Evolutionary conservation across 768 basidiomycete species (phyloP).

Genomic region (Hebeloma cylindrosporum): DNA sequence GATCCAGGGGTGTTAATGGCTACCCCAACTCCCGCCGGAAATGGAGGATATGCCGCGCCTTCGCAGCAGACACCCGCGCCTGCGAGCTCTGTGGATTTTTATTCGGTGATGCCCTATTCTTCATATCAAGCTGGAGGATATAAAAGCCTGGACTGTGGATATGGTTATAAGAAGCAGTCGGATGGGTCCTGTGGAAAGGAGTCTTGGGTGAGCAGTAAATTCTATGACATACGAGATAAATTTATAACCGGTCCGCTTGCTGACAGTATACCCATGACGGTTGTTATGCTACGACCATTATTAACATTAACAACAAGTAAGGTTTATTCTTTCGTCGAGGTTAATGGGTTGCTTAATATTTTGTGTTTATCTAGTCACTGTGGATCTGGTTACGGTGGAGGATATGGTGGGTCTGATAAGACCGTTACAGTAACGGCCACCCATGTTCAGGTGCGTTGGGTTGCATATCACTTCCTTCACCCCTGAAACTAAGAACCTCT

Average conservation of each 20-base stretch:
- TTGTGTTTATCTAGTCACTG: conserved; percentile 16
- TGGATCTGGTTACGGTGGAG: conserved; percentile 14
- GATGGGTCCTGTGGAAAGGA: conserved; percentile 55
- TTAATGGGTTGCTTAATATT: conserved; percentile 4
- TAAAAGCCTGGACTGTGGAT: conserved; percentile 65
- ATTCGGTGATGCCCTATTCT: conserved; percentile 56
- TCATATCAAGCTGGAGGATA: conserved; percentile 65
- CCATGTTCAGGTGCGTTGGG: conserved; percentile 12
- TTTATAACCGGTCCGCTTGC: conserved; percentile 4
- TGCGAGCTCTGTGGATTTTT: conserved; percentile 37
- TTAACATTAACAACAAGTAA: conserved; percentile 39
- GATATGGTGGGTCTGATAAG: conserved; percentile 15
- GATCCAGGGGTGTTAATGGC: conserved; percentile 16
- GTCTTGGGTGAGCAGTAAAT: conserved; percentile 53
- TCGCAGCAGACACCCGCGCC: conserved; percentile 37
- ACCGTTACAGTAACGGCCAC: conserved; percentile 22
- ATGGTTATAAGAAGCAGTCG: conserved; percentile 58
- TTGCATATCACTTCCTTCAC: too few species aligned
- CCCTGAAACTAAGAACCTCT: too few species aligned
- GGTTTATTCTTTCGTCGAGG: conserved; percentile 1
- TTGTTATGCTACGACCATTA: conserved; percentile 68
- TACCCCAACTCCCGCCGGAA: conserved; percentile 21
- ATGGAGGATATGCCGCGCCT: conserved; percentile 28
- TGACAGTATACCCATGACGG: conserved; percentile 43
- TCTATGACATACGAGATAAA: neutral